Evolutionary conservation across 139 green algal genomes (phyloP).

Genomic region (Astrephomene gubernaculifera): DNA sequence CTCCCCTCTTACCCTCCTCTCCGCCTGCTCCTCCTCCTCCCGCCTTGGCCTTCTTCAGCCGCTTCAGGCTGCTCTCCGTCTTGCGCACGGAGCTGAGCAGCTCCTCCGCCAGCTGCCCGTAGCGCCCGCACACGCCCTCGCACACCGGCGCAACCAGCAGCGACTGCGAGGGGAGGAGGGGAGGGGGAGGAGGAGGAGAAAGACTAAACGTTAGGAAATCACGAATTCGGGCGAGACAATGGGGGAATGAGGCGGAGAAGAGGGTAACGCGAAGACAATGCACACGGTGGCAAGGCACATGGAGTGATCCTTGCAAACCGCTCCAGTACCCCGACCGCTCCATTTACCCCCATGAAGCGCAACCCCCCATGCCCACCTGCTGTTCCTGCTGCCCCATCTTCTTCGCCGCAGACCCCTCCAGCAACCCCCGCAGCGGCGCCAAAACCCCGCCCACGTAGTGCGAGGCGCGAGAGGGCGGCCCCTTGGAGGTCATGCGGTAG

Average conservation of each 20-base stretch:
- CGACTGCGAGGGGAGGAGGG: not conserved
- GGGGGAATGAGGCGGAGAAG: not conserved
- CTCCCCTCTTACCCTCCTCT: slow-evolving; percentile 17
- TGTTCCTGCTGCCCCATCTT: slow-evolving; percentile 15
- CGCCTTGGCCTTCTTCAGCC: slow-evolving; percentile 81
- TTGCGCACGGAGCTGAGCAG: slow-evolving; percentile 87
- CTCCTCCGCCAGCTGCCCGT: slow-evolving; percentile 67
- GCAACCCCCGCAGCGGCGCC: slow-evolving; percentile 50
- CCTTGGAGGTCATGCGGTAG: slow-evolving; percentile 93
- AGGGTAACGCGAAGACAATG: too few species aligned
- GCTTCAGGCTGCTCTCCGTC: slow-evolving; percentile 89
- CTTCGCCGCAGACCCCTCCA: slow-evolving; percentile 33
- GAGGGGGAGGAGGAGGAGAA: too few species aligned
- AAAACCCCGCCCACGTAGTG: slow-evolving; percentile 84
- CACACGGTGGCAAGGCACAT: too few species aligned
- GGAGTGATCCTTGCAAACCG: too few species aligned
- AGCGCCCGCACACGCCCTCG: slow-evolving; percentile 52
- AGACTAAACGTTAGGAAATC: too few species aligned
- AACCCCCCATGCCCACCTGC: not conserved
- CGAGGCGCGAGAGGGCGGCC: slow-evolving; percentile 78
- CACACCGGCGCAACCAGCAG: slow-evolving; percentile 51
- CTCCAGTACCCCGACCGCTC: too few species aligned
- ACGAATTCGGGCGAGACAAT: too few species aligned
- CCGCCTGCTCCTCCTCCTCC: slow-evolving; percentile 32
- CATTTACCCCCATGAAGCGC: too few species aligned